Percentiles rank a stretch among this genome's conserved stretches.
These are phyloP conservation scores for Cyberlindnera galapagoensis DNA, from an alignment of 805 yeast species.

Conservation along the genomic window DNA sequence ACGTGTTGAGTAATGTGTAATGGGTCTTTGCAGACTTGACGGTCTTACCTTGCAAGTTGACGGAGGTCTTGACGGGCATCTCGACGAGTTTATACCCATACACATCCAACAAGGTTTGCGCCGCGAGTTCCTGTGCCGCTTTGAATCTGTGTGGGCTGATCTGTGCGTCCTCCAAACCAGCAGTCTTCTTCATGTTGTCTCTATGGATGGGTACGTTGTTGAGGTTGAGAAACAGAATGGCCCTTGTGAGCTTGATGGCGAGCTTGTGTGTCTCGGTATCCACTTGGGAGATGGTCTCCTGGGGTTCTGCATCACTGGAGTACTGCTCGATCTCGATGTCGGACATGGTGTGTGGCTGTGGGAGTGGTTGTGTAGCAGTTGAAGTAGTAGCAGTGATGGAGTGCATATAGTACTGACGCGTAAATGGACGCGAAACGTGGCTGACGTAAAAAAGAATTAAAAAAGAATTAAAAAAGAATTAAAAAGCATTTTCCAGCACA, in stretches of 20 bases:
- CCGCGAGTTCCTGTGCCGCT: conserved; percentile 5
- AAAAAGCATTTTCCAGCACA: too few relatives aligned
- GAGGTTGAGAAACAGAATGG: conserved; percentile 9
- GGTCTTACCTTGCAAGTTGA: conserved; percentile 9
- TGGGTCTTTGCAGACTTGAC: conserved; percentile 7
- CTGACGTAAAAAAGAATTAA: too few relatives aligned
- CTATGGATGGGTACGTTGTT: conserved; percentile 9
- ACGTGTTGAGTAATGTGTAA: conserved; percentile 13
- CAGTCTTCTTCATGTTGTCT: conserved; percentile 10
- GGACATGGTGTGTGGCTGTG: too few relatives aligned
- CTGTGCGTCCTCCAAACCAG: conserved; percentile 4
- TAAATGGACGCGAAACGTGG: too few relatives aligned
- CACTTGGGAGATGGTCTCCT: too few relatives aligned
- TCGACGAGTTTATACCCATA: conserved; percentile 9
- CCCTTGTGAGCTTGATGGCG: conserved; percentile 7
- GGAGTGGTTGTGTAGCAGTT: too few relatives aligned
- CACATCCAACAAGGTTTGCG: conserved; percentile 3
- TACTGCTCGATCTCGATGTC: too few relatives aligned
- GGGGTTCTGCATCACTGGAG: too few relatives aligned
- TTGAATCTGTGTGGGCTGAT: conserved; percentile 2
- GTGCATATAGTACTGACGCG: too few relatives aligned
- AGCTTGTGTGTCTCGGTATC: conserved; percentile 3
- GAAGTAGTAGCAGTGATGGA: too few relatives aligned
- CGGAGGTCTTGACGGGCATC: conserved; percentile 12
- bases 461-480: too few relatives aligned